phyloP scores from a whole-genome alignment of 1,284 basidiomycete species.

The Tilletiopsis washingtonensis region DNA sequence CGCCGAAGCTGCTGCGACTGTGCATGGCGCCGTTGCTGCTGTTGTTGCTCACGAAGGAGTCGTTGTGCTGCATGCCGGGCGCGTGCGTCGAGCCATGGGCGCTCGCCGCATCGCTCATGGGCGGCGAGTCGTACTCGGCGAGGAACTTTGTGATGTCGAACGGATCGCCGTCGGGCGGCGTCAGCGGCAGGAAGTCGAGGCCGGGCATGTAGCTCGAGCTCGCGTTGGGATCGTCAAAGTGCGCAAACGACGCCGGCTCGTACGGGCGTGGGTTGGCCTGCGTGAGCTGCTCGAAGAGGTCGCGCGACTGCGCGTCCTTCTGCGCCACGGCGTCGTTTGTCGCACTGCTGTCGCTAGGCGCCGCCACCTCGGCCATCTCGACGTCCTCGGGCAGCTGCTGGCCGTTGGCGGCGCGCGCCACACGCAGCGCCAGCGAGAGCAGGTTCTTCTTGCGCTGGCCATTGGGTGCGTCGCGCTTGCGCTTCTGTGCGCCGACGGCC shows the following conservation, averaged over 20 bases:
- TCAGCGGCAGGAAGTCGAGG: neutral
- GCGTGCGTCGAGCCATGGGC: neutral
- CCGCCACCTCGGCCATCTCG: neutral
- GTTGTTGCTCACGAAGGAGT: neutral
- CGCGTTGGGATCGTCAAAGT: neutral
- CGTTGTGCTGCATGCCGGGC: neutral
- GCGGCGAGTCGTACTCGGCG: neutral
- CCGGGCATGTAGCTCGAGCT: neutral
- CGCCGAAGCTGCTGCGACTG: neutral
- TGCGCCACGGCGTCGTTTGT: neutral
- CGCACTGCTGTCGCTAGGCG: constrained; percentile 7
- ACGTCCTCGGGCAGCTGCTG: constrained; percentile 1
- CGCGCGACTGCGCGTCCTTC: constrained; percentile 6
- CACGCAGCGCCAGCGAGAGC: constrained; percentile 29
- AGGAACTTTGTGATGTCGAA: constrained; percentile 3
- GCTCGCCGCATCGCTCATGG: neutral
- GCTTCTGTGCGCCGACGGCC: constrained; percentile 2
- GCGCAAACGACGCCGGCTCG: constrained; percentile 1
- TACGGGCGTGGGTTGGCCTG: neutral
- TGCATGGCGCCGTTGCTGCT: neutral
- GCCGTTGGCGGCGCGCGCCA: constrained; percentile 25
- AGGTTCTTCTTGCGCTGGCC: constrained; percentile 29
- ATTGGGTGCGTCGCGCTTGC: constrained; percentile 11
- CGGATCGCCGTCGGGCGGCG: neutral
- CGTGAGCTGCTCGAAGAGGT: constrained; percentile 8